Evolutionary conservation across 257 asterid genomes (phyloP), one percentile per base, ranked within the genome.

Genomic region (Ophiorrhiza pumila): DNA sequence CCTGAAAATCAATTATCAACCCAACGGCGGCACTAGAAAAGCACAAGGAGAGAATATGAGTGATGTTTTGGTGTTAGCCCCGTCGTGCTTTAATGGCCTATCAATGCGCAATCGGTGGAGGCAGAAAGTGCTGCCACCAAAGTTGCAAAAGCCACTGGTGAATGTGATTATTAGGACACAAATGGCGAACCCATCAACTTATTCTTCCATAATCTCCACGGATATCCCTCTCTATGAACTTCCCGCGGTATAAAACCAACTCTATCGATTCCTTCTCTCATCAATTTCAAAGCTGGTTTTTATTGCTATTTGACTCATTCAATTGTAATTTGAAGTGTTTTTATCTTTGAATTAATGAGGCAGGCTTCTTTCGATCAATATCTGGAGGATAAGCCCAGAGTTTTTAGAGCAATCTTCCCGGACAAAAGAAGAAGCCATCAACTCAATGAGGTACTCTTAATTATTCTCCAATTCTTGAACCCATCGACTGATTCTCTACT

Each of bases 361-460:
- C 84, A 95, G 98, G 99, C 96, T 81, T 81, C 89, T 0, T 92
- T 95, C 69, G 99, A 95, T 84, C 79, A 86, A 81, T 95, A 95
- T 80, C 74, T 95, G 81, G 98, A 92, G 75, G 87, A 95, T 71
- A 92, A 86, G 60, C 85, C 91, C 34, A 79, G 98, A 85, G 96
- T 95, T 59, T 90, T 95, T 72, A 86, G 79, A 77, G 98, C 99
- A 50, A 92, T 95, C 34, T 95, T 95, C 78, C 97, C 99, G 53
- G 98, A 92, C 52, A 87, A 88, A 78, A 85, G 81, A 22, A 90
- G 97, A 82, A 92, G 96, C 78, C 89, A 83, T 29, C 97, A 83
- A 78, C 88, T 90, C 61, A 92, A 79, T 78, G 89, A 95, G 96
- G 99, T 90, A 76, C 27, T 23, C 27, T 25, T 35, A 39, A 63